A percentile compares a stretch with the other conserved stretches of the same genome.
phyloP scores from a whole-genome alignment of 257 asterid genomes.

The Catharanthus roseus region DNA sequence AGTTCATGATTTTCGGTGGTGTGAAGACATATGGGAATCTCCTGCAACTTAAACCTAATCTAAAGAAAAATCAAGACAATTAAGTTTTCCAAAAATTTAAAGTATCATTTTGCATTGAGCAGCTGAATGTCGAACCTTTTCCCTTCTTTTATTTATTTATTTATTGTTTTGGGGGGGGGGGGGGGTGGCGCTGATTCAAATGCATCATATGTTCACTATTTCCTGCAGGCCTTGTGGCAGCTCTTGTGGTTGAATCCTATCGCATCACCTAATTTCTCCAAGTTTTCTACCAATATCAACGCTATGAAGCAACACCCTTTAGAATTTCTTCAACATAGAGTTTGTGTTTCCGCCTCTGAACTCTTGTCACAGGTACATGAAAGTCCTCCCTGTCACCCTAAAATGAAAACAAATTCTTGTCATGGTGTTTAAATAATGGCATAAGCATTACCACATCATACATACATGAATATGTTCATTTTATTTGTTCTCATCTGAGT shows the following conservation, averaged over 20 bases:
- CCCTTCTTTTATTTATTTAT: too few relatives aligned
- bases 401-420: background rate
- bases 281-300: constrained; percentile 32
- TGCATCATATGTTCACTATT: constrained; percentile 7
- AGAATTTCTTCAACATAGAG: constrained; percentile 86
- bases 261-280: constrained; percentile 49
- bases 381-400: background rate
- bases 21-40: background rate
- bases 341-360: constrained; percentile 82
- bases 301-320: constrained; percentile 68
- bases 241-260: constrained; percentile 84
- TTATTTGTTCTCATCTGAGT: constrained; percentile 8
- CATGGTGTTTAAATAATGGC: background rate
- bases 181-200: background rate
- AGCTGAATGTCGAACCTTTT: background rate
- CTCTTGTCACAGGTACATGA: constrained; percentile 84
- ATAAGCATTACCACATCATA: background rate
- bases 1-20: background rate
- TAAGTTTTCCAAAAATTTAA: background rate
- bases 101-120: background rate
- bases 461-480: background rate
- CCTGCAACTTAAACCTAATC: background rate
- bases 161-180: too few relatives aligned
- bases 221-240: constrained; percentile 84
- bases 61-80: background rate